Evolutionary conservation across 768 basidiomycete genomes (phyloP), one percentile per base, ranked within the genome.

Genomic region (Amanita jacksonii): DNA sequence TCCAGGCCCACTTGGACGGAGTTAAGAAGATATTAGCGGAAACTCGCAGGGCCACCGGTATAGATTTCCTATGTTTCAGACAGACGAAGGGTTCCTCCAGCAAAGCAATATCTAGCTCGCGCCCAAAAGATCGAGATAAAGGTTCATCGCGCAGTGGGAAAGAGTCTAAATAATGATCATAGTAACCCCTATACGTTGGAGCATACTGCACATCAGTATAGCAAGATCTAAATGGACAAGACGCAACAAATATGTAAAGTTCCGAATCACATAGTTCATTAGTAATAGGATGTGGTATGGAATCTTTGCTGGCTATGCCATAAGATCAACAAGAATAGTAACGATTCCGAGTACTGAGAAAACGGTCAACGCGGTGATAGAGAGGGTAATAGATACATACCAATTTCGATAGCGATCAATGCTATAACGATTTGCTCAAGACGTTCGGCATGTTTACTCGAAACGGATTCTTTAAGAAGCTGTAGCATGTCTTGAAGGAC

Each of bases 401-500:
- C 75, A 45, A 91, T 91, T 63, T 90, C 88, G 41, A 93, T 84
- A 31, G 66, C 92, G 57, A 96, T 94, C 45, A 96, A 69, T 39
- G 78, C 80, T 49, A 96, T 94, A 50, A 96, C 86, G 46, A 96
- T 90, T 59, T 88, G 86, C 61, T 96, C 92, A 6, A 96, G 72
- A 19, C 89, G 76, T 61, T 96, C 92, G 1, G 89, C 79, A 55
- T 96, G 90, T 54, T 81, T 79, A 51, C 81, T 90, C 20, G 88
- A 88, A 19, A 94, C 92, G 8, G 88, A 87, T 63, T 96, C 93
- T 62, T 97, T 97, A 41, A 97, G 67, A 41, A 97, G 74, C 57
- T 91, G 85, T 8, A 97, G 76, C 87, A 97, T 94, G 61, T 97
- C 93, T 71, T 97, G 93, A 27, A 97, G 65, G 40, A 97, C 87